These are phyloP conservation scores for Quercus suber DNA, from an alignment of 306 rosid species.

Conservation along the genomic window DNA sequence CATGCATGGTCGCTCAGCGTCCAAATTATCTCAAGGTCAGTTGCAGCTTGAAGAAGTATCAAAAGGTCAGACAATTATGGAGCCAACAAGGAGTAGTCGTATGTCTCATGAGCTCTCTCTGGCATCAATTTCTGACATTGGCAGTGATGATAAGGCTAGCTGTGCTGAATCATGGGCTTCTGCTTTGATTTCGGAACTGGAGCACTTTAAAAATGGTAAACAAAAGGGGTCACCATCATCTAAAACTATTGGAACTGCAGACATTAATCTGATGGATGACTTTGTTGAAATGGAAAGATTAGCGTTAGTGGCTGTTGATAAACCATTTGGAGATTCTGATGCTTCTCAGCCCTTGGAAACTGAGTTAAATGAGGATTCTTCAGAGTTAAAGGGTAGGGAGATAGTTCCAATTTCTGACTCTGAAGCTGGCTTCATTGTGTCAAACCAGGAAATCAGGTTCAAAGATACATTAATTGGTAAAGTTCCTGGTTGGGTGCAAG, in stretches of 20 bases:
- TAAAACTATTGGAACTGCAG: conserved; percentile 58
- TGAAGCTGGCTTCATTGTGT: conserved; percentile 32
- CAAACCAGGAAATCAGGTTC: conserved; percentile 35
- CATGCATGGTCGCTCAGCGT: conserved; percentile 61
- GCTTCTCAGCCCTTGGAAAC: conserved; percentile 37
- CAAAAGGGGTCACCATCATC: conserved; percentile 39
- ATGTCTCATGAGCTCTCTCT: conserved; percentile 44
- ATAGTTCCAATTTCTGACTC: conserved; percentile 41
- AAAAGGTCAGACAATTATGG: conserved; percentile 38
- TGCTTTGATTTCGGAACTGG: conserved; percentile 72
- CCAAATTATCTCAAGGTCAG: conserved; percentile 54
- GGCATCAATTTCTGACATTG: conserved; percentile 66
- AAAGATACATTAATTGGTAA: conserved; percentile 23
- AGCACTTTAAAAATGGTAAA: conserved; percentile 58
- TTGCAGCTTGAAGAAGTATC: conserved; percentile 39
- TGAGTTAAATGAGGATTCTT: conserved; percentile 26
- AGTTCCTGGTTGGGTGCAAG: conserved; percentile 62
- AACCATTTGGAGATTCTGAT: conserved; percentile 26
- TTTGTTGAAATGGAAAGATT: conserved; percentile 92
- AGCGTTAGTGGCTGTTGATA: conserved; percentile 67
- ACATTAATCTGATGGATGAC: conserved; percentile 84
- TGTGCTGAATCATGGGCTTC: conserved; percentile 78
- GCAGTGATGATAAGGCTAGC: conserved; percentile 80
- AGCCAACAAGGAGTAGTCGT: conserved; percentile 39
- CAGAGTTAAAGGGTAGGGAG: conserved; percentile 33